Percentiles rank a stretch among this genome's conserved stretches.
phyloP scores from a whole-genome alignment of 371 early-diverging fungal species.

The Chytridium lagenaria region DNA sequence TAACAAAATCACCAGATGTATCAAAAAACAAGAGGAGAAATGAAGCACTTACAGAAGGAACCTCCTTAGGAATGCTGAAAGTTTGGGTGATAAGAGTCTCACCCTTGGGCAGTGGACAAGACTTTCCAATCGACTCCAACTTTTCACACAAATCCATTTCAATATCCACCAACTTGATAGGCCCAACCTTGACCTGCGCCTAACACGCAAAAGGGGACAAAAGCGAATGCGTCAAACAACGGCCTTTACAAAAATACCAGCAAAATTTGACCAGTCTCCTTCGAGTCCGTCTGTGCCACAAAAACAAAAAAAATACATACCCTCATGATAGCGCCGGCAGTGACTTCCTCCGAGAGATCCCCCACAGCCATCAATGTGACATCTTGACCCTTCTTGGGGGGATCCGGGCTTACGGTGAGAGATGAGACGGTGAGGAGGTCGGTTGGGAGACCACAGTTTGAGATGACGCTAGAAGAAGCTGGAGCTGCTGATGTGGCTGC shows the following conservation, averaged over 20 bases:
- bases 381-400: constrained; percentile 59
- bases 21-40: not conserved
- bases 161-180: not conserved
- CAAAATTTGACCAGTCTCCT: not conserved
- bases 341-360: constrained; percentile 53
- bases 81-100: not conserved
- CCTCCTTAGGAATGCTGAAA: not conserved
- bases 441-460: not conserved
- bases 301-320: not conserved
- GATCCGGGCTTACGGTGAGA: constrained; percentile 54
- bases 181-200: constrained; percentile 1
- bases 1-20: constrained; percentile 1
- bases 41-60: not conserved
- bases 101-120: not conserved
- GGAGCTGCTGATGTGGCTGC: not conserved
- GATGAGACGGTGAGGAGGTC: constrained; percentile 7
- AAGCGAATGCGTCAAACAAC: not conserved
- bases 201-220: no score
- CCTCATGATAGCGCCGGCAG: constrained; percentile 52
- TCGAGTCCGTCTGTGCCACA: not conserved
- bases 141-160: constrained; percentile 2
- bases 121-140: not conserved
- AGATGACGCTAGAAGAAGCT: not conserved
- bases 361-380: constrained; percentile 64
- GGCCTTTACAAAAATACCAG: not conserved